Conservation (phyloP, 805 yeast species). For the Saccharomycopsis fibuligera region DNA sequence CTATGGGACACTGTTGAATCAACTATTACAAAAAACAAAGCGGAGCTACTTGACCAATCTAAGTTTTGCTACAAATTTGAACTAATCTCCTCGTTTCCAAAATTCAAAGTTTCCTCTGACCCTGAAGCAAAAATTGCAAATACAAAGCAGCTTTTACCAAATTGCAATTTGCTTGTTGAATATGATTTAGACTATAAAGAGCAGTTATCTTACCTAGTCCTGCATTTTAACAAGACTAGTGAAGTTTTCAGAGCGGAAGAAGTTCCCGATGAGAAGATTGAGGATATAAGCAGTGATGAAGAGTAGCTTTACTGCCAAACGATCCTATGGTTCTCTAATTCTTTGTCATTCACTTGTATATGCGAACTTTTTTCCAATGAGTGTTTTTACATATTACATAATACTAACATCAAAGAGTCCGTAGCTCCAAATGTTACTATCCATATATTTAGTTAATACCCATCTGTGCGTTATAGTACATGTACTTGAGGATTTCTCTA, state of each 20-base stretch:
- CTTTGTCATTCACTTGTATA: too few species aligned
- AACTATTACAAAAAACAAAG: neutral
- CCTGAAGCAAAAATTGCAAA: slow-evolving; percentile 31
- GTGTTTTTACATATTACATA: too few species aligned
- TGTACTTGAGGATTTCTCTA: too few species aligned
- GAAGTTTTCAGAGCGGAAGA: slow-evolving; percentile 8
- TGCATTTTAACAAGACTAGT: slow-evolving; percentile 26
- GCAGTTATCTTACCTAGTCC: slow-evolving; percentile 27
- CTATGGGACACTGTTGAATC: neutral
- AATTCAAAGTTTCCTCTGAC: slow-evolving; percentile 38
- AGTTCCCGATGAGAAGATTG: slow-evolving; percentile 6
- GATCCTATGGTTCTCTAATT: too few species aligned
- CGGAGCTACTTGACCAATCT: neutral
- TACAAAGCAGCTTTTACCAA: slow-evolving; percentile 56
- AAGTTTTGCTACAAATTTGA: slow-evolving; percentile 33
- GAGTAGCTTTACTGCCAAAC: too few species aligned
- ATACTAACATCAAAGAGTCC: too few species aligned
- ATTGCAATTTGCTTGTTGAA: slow-evolving; percentile 57
- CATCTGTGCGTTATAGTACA: too few species aligned
- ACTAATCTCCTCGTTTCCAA: slow-evolving; percentile 58
- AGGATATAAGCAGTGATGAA: neutral
- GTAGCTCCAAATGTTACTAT: too few species aligned
- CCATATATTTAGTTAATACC: too few species aligned
- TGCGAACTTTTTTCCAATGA: too few species aligned
- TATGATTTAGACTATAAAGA: slow-evolving; percentile 29